These are phyloP conservation scores for Cubamyces sp. DNA, from an alignment of 768 basidiomycete species.

Conservation along the genomic window DNA sequence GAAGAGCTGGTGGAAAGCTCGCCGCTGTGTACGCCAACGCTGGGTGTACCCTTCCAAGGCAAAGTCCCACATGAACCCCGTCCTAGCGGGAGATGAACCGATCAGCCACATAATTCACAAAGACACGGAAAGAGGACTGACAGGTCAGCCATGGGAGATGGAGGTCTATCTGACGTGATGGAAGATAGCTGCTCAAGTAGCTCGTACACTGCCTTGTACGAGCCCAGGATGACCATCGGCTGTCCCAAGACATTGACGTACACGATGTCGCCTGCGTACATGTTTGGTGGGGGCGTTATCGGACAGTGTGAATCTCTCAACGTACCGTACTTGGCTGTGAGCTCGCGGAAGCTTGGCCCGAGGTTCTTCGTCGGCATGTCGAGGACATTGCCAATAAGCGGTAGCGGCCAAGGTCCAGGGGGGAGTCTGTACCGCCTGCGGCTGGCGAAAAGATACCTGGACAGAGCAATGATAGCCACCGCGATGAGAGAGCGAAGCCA, in stretches of 20 bases:
- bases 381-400: constrained; percentile 12
- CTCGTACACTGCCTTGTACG: constrained; percentile 6
- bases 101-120: neutral
- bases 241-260: constrained; percentile 16
- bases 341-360: constrained; percentile 6
- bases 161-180: constrained; percentile 8
- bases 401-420: constrained; percentile 9
- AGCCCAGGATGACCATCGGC: constrained; percentile 15
- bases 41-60: constrained; percentile 1
- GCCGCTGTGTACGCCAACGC: constrained; percentile 24
- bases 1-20: constrained; percentile 24
- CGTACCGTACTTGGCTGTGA: constrained; percentile 14
- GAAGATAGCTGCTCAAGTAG: constrained; percentile 11
- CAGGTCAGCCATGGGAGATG: constrained; percentile 11
- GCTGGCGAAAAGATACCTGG: neutral
- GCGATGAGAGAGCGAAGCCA: neutral
- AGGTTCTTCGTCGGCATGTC: constrained; percentile 8
- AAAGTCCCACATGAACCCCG: constrained; percentile 13
- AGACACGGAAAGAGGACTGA: neutral
- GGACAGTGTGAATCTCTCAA: neutral
- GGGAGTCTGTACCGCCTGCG: constrained; percentile 1
- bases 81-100: neutral
- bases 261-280: constrained; percentile 12
- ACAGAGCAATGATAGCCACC: neutral
- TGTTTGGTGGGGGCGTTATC: too few species aligned